Base-by-base conservation (phyloP, 2,329 filamentous ascomycete species). In the Tolypocladium nubicola region DNA sequence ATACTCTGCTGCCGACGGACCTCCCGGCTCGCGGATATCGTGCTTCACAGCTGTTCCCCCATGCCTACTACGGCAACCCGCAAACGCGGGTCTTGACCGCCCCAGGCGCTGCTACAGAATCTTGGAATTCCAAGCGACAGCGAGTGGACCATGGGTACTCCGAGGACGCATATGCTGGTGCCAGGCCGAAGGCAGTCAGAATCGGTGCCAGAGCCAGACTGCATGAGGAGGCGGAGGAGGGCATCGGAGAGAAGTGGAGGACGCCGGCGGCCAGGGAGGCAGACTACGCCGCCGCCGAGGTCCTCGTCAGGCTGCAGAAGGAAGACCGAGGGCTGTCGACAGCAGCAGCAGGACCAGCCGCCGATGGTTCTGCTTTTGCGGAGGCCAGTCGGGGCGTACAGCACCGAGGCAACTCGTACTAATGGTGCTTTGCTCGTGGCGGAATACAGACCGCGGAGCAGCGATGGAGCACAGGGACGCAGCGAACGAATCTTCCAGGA, bases 201-300 rank as follows among this genome's bases (percentile, higher is more conserved):
- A 13, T 47, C 9, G 7, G 5, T 7, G 21, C 11, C 16, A 49
- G 26, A 16, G 30, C 19, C 16, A 9, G 11, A 21, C 53, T 37
- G 1, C 45, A 39, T 9, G 35, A 47, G 19, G 33, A 5, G 16
- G 41, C 13, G 45, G 45, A 19, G 6, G 3, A 33, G 2, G 14
- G 35, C 2, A 35, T n/a, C 21, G 4, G 19, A 9, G 40, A 39
- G 37, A 37, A 38, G 35, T 9, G 55, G 38, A 26, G 1, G 30
- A 39, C 11, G 39, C 19, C 26, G 6, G 38, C 38, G 30, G 21
- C 23, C 8, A n/a, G 47, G 16, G 33, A 37, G 11, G 49, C 55
- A 23, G 57, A 55, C 23, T 53, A 55, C 35, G 53, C 57, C 2
- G 57, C 57, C 1, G 57, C 57, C 13, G 54, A 54, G 6, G 49